phyloP scores from a whole-genome alignment of 768 basidiomycete genomes.

The Kwoniella dejecticola region DNA sequence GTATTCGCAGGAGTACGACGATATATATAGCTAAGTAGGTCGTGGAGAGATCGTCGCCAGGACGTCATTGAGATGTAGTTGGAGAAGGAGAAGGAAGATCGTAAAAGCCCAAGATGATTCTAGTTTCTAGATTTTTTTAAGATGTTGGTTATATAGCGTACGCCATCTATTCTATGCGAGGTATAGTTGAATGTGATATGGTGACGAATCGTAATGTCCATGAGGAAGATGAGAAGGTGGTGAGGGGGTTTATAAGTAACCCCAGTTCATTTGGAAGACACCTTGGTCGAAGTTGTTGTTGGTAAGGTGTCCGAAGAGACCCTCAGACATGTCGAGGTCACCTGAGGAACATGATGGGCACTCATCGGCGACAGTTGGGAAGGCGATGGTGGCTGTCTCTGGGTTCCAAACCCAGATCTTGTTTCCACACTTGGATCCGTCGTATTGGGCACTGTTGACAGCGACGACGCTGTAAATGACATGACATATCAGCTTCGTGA shows the following conservation, averaged over 20 bases:
- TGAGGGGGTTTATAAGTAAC: constrained; percentile 11
- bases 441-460: constrained; percentile 41
- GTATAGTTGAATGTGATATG: background rate
- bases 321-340: constrained; percentile 44
- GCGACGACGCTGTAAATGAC: constrained; percentile 38
- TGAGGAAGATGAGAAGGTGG: background rate
- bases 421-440: constrained; percentile 20
- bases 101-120: constrained; percentile 4
- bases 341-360: constrained; percentile 45
- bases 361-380: constrained; percentile 22
- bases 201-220: constrained; percentile 1
- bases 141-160: background rate
- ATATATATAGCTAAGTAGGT: constrained; percentile 3
- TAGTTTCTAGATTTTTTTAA: background rate
- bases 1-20: too few species aligned
- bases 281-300: constrained; percentile 33
- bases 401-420: constrained; percentile 24
- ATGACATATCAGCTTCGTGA: too few species aligned
- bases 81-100: background rate
- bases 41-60: background rate
- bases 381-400: constrained; percentile 13
- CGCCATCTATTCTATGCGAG: background rate
- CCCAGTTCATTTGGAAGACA: constrained; percentile 21
- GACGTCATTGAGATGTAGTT: background rate
- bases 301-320: constrained; percentile 36